Base-by-base conservation (phyloP, 306 rosid genomes). In the Vicia sativa region DNA sequence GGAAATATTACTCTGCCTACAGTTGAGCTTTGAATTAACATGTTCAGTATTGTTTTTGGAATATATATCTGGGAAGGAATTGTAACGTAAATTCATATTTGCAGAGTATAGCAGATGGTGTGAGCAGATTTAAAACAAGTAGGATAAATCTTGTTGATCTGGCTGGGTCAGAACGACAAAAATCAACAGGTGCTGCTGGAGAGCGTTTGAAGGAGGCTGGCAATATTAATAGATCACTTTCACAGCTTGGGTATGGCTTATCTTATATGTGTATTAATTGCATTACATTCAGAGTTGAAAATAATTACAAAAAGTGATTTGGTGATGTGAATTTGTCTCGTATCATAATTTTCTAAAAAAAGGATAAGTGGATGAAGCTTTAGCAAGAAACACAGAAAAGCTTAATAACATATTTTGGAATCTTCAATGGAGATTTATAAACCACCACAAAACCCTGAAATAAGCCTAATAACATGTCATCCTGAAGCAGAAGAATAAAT, bases 161-260 rank as follows among this genome's bases (percentile, higher is more conserved):
- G 71, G 99, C 99, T 62, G 99, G 99, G 62, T 95, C 97, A 64
- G 99, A 95, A 80, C 76, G 99, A 67, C 99, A 95, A 73, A 95
- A 91, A 66, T 64, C 78, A 78, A 88, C 97, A 0, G 96, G 95
- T 56, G 97, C 99, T 37, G 99, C 99, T 15, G 99, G 99, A 63
- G 99, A 95, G 74, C 92, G 97, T 56, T 76, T 95, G 81, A 95
- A 91, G 86, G 99, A 95, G 81, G 99, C 99, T 43, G 97, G 97
- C 69, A 95, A 91, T 83, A 95, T 95, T 69, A 95, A 95, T 71
- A 78, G 99, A 79, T 95, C 99, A 43, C 96, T 90, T 74, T 95
- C 99, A 54, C 99, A 95, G 81, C 97, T 95, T 49, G 99, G 99
- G 99, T 95, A 93, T 66, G 86, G 53, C 80, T 63, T 49, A 48